Evolutionary conservation across 768 basidiomycete genomes (phyloP).

Genomic region (Tricholoma furcatifolium): DNA sequence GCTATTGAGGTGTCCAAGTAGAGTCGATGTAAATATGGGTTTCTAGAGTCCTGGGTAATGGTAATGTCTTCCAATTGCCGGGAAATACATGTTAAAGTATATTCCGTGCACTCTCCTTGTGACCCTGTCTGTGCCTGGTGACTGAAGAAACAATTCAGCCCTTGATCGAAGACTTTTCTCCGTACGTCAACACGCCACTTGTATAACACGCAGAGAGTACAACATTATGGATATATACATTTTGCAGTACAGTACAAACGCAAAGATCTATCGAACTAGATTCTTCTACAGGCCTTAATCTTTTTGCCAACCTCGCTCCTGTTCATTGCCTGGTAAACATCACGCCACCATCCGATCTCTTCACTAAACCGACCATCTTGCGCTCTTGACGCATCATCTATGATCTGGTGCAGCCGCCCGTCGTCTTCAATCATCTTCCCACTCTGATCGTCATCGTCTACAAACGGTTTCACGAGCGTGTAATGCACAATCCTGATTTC

Average conservation of each 20-base stretch:
- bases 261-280: not conserved
- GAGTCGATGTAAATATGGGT: not conserved
- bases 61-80: too few relatives aligned
- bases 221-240: too few relatives aligned
- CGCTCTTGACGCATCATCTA: slow-evolving; percentile 16
- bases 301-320: not conserved
- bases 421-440: slow-evolving; percentile 18
- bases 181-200: too few relatives aligned
- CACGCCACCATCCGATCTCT: slow-evolving; percentile 33
- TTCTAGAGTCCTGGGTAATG: not conserved
- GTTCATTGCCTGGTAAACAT: slow-evolving; percentile 29
- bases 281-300: slow-evolving; percentile 4
- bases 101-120: too few relatives aligned
- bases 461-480: slow-evolving; percentile 27
- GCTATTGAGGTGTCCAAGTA: not conserved
- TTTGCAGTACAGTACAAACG: too few relatives aligned
- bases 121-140: too few relatives aligned
- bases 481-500: slow-evolving; percentile 39
- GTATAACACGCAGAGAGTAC: too few relatives aligned
- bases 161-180: too few relatives aligned
- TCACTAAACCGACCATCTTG: slow-evolving; percentile 26
- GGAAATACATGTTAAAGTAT: too few relatives aligned
- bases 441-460: slow-evolving; percentile 7
- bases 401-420: slow-evolving; percentile 21
- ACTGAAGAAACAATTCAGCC: too few relatives aligned